Evolutionary conservation across 2,329 filamentous ascomycete species (phyloP), one percentile per base, ranked within the genome.

Genomic region (Scedosporium dehoogii): DNA sequence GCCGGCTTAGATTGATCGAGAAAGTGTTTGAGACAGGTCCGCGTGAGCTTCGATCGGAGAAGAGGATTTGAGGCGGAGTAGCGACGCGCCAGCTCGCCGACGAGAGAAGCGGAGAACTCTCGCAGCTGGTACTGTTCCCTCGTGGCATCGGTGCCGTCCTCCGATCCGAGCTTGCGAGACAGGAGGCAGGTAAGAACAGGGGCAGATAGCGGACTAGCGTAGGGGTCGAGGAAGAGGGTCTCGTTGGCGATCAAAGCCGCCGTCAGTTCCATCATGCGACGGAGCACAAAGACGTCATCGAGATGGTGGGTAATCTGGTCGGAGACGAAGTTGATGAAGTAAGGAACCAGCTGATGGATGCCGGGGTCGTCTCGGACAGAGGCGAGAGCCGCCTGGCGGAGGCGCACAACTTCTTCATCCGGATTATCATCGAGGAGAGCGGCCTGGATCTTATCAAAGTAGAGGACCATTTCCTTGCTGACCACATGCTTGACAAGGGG

Each of bases 221-320:
- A 86, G 0, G 84, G 82, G 51, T 85, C 81, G 41, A 85, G 73
- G 74, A 91, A 96, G 42, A 97, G 84, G 66, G 86, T 86, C 63
- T 86, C 84, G 71, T 97, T 97, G 67, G 88, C 84, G 59, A 97
- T 88, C 59, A 99, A 79, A 1, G 93, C 91, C 59, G 90, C 85
- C 0, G 90, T 88, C 64, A 97, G 85, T 69, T 92, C 88, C 89
- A 99, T 93, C 85, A 96, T 94, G 73, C 96, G 91, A 21, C 86
- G 87, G 23, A 99, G 81, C 4, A 92, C 85, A 72, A 97, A 97
- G 2, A 92, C 83, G 73, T 96, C 90, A 75, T 96, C 92, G 66
- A 96, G 83, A 67, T 88, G 89, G 73, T 99, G 94, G 1, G 94
- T 97, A 59, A 99, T 91, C 74, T 96, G 94, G 73, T 97, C 93